A percentile compares a stretch with the other conserved stretches of the same genome.
phyloP scores from a whole-genome alignment of 1,139 yeast species.

The Magnusiomyces clavatus region DNA sequence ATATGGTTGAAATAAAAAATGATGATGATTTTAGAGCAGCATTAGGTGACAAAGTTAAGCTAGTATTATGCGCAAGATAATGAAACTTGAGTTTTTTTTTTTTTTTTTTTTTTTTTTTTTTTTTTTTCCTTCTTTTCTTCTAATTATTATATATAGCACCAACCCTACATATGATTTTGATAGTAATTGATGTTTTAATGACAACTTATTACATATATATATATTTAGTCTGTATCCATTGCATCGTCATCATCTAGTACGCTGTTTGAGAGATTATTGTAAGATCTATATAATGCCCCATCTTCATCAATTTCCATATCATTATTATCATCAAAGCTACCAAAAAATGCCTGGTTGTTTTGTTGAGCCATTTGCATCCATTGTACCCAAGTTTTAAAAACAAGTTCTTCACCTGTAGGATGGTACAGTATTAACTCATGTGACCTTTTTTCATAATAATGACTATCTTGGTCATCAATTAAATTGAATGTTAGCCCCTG shows the following conservation, averaged over 20 bases:
- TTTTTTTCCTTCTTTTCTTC: neutral
- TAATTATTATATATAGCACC: neutral
- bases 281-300: neutral
- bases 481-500: no score
- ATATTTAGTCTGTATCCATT: constrained; percentile 9
- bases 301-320: constrained; percentile 6
- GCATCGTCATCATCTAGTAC: constrained; percentile 5
- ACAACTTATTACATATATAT: neutral
- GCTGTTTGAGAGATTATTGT: neutral
- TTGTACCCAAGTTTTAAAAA: no score
- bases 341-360: no score
- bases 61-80: constrained; percentile 31
- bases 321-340: neutral
- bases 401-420: no score
- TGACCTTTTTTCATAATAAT: no score
- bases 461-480: no score
- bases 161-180: neutral
- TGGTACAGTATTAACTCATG: no score
- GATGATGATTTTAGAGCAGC: constrained; percentile 29
- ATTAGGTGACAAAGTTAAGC: constrained; percentile 28
- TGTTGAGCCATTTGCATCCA: no score
- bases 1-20: constrained; percentile 23
- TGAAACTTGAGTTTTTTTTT: constrained; percentile 8
- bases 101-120: neutral
- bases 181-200: neutral